Percentiles rank a stretch among this genome's conserved stretches.
Conservation (phyloP, 108 stramenopile genomes). For the Skeletonema potamos region DNA sequence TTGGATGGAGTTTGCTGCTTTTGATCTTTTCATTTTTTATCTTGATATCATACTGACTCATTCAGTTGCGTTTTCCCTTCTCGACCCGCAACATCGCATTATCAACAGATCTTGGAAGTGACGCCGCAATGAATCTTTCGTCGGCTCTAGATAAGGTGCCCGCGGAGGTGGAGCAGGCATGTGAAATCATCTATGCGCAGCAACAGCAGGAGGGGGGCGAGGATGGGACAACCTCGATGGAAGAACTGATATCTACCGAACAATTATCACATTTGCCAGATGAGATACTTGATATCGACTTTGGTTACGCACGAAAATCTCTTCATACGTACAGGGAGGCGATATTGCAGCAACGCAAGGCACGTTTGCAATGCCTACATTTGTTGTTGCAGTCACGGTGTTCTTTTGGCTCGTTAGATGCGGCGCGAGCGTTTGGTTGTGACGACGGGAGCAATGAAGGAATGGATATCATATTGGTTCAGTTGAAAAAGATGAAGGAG, state of each 20-base stretch:
- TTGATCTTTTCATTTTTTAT: neutral
- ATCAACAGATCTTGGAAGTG: conserved; percentile 68
- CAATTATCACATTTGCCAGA: conserved; percentile 54
- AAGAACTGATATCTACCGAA: conserved; percentile 38
- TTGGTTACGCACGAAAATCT: conserved; percentile 61
- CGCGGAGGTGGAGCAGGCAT: conserved; percentile 52
- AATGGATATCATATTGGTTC: conserved; percentile 21
- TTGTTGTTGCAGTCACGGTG: conserved; percentile 74
- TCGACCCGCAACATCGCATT: neutral
- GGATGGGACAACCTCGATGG: conserved; percentile 1
- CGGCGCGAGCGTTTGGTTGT: conserved; percentile 57
- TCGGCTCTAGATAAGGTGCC: conserved; percentile 56
- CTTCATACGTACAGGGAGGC: conserved; percentile 59
- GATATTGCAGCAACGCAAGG: conserved; percentile 58
- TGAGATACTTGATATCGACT: conserved; percentile 68
- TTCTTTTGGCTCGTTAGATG: conserved; percentile 75
- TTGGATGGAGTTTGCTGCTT: neutral
- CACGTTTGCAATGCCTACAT: conserved; percentile 55
- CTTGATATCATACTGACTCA: neutral
- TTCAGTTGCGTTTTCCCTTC: neutral
- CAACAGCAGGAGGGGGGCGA: conserved; percentile 4
- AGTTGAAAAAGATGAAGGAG: conserved; percentile 65
- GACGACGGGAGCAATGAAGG: conserved; percentile 8
- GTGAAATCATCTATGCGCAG: conserved; percentile 21
- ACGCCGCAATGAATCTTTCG: conserved; percentile 64